These are phyloP conservation scores for Plasmopara halstedii DNA, from an alignment of 352 stramenopile genomes.

Conservation along the genomic window DNA sequence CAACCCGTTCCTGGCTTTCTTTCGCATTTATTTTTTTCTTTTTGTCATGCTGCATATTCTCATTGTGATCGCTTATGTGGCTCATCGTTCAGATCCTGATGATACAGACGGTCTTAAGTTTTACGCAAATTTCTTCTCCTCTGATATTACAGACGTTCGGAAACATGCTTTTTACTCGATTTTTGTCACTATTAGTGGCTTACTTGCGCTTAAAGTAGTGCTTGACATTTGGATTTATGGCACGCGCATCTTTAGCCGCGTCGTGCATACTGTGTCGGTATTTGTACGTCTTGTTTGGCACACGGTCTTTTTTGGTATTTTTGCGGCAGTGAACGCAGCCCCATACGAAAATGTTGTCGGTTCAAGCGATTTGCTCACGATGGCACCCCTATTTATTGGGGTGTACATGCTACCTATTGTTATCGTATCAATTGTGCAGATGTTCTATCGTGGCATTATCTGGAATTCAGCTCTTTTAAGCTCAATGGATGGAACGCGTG, in stretches of 20 bases:
- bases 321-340: conserved; percentile 53
- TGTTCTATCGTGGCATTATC: conserved; percentile 50
- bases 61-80: conserved; percentile 75
- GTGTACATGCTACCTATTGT: conserved; percentile 60
- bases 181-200: conserved; percentile 51
- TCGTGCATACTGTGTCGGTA: conserved; percentile 50
- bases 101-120: conserved; percentile 49
- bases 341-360: conserved; percentile 57
- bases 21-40: conserved; percentile 85
- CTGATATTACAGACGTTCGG: conserved; percentile 55
- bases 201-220: conserved; percentile 63
- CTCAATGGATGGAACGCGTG: conserved; percentile 51
- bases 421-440: conserved; percentile 52
- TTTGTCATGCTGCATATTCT: conserved; percentile 75
- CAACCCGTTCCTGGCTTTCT: conserved; percentile 76
- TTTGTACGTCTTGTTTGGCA: conserved; percentile 77
- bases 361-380: conserved; percentile 48
- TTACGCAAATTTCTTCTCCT: conserved; percentile 66
- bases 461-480: conserved; percentile 53
- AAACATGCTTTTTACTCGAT: conserved; percentile 74
- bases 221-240: conserved; percentile 81
- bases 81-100: conserved; percentile 54
- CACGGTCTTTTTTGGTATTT: conserved; percentile 71
- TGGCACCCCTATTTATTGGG: conserved; percentile 42
- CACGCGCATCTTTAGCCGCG: conserved; percentile 53